phyloP scores from a whole-genome alignment of 805 yeast genomes.

The Pichia manshurica region DNA sequence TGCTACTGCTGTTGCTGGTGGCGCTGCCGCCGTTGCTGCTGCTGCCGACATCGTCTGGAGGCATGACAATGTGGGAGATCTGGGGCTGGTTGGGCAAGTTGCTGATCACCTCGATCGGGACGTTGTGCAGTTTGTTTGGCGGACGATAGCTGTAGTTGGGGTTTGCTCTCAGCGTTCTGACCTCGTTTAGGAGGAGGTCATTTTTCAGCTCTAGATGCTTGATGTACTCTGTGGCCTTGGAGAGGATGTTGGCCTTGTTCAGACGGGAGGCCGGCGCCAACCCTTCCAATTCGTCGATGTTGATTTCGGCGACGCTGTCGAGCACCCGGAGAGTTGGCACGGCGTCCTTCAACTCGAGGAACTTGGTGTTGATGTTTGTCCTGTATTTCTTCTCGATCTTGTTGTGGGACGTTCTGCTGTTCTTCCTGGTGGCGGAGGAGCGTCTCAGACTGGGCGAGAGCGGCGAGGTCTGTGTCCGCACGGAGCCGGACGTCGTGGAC shows the following conservation, averaged over 20 bases:
- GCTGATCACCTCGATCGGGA: slow-evolving; percentile 10
- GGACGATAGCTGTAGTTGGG: slow-evolving; percentile 8
- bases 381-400: slow-evolving; percentile 78
- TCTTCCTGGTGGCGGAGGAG: slow-evolving; percentile 38
- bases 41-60: background rate
- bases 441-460: too few relatives aligned
- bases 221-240: slow-evolving; percentile 78
- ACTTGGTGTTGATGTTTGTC: slow-evolving; percentile 69
- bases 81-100: slow-evolving; percentile 8
- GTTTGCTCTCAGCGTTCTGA: slow-evolving; percentile 28
- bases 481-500: too few relatives aligned
- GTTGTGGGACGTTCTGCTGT: slow-evolving; percentile 57
- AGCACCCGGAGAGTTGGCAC: slow-evolving; percentile 73
- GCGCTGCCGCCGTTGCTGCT: background rate
- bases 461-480: too few relatives aligned
- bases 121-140: slow-evolving; percentile 1
- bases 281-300: slow-evolving; percentile 58
- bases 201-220: slow-evolving; percentile 63
- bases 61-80: slow-evolving; percentile 4
- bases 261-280: slow-evolving; percentile 68
- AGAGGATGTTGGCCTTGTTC: slow-evolving; percentile 70
- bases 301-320: slow-evolving; percentile 24
- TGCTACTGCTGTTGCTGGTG: background rate
- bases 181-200: slow-evolving; percentile 43
- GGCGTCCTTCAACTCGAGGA: slow-evolving; percentile 62